Evolutionary conservation across 805 yeast genomes (phyloP), one percentile per base, ranked within the genome.

Genomic region (Myxozyma geophila): DNA sequence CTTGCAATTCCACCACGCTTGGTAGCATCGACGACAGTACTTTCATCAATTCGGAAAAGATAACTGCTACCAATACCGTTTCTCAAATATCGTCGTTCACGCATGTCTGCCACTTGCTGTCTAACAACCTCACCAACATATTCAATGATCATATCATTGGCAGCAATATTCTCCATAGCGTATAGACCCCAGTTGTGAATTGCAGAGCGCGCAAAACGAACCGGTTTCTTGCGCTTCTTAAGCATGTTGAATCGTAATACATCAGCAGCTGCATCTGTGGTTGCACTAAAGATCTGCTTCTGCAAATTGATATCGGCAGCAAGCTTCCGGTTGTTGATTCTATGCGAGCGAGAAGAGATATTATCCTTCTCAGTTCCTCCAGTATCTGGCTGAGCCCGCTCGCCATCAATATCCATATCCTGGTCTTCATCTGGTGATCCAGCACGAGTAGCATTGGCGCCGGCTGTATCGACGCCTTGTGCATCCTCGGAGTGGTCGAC

Each of bases 111-210:
- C 47, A 92, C 93, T 62, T 90, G 97, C 72, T 91, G 97, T 60
- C 98, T 81, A 36, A 95, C 86, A 60, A 96, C 83, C 70, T 95
- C 98, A 36, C 99, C 99, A 4, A 95, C 98, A 71, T 95, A 95
- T 76, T 95, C 99, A 63, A 95, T 93, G 72, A 95, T 92, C 97
- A 95, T 93, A 75, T 95, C 99, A 69, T 87, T 89, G 0, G 95
- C 96, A n/a, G 91, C 89, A 73, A 95, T 95, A 1, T 96, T 96
- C 72, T 95, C 98, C 71, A 90, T 78, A 0, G 99, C 99, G 76
- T 92, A 95, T 46, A 95, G 78, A 0, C 99, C 99, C 99, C 99
- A 95, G 73, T 93, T 91, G 75, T 95, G 99, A 72, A 95, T 95
- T 0, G 98, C 96, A 1, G 98, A 92, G 59, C 98, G 81, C 0